A percentile compares a stretch with the other conserved stretches of the same genome.
These are phyloP conservation scores for Macrophomina pseudophaseolina DNA, from an alignment of 2,329 filamentous ascomycete genomes.

Conservation along the genomic window DNA sequence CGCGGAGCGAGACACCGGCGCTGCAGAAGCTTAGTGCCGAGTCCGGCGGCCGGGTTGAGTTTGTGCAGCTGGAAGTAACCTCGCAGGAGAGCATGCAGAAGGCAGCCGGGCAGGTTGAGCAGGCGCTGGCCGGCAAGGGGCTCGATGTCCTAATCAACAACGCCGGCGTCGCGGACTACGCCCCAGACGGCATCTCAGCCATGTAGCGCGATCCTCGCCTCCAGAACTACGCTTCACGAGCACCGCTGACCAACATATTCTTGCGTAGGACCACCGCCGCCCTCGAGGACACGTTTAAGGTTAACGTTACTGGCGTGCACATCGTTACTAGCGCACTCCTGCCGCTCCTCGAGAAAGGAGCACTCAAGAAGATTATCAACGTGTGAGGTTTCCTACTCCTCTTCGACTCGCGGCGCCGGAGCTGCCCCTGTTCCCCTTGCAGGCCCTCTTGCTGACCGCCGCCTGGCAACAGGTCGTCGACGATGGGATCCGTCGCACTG, in stretches of 20 bases:
- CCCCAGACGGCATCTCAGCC: constrained; percentile 1
- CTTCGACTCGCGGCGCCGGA: too few relatives aligned
- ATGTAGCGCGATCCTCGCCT: neutral
- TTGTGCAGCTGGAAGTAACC: constrained; percentile 51
- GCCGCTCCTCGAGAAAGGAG: constrained; percentile 45
- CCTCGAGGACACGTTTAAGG: constrained; percentile 38
- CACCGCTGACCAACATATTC: too few relatives aligned
- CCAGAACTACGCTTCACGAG: too few relatives aligned
- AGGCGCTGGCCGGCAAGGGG: neutral
- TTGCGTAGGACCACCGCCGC: constrained; percentile 18
- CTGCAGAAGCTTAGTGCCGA: constrained; percentile 38
- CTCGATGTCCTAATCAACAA: constrained; percentile 12
- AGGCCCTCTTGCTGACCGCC: too few relatives aligned
- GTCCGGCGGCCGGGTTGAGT: constrained; percentile 31
- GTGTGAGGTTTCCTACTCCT: constrained; percentile 38
- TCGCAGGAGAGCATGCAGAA: constrained; percentile 42
- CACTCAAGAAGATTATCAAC: constrained; percentile 51
- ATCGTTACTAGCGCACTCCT: constrained; percentile 48
- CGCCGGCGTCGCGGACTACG: constrained; percentile 9
- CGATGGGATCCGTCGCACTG: constrained; percentile 49
- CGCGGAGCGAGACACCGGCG: too few relatives aligned
- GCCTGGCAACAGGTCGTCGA: constrained; percentile 42
- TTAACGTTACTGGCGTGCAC: constrained; percentile 49
- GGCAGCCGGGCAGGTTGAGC: constrained; percentile 41
- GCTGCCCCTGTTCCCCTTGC: too few relatives aligned